Conservation (phyloP, 208 protist genomes). For the Crithidia fasciculata region DNA sequence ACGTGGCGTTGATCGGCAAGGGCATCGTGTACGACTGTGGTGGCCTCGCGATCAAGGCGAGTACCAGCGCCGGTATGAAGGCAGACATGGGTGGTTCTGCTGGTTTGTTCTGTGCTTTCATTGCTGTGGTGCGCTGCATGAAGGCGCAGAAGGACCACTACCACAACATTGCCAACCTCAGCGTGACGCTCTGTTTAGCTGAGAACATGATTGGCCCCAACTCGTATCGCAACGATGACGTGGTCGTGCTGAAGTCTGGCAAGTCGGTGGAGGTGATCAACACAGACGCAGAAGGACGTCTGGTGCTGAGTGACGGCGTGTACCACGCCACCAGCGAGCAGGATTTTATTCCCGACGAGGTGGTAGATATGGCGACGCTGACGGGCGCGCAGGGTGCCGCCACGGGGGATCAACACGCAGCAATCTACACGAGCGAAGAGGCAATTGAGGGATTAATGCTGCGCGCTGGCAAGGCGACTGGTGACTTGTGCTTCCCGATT, state of each 20-base stretch:
- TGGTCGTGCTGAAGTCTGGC: constrained; percentile 83
- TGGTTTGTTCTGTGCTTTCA: constrained; percentile 77
- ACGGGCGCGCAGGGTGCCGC: constrained; percentile 91
- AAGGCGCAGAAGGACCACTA: constrained; percentile 41
- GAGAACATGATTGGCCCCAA: constrained; percentile 85
- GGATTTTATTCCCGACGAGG: constrained; percentile 65
- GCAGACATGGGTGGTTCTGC: constrained; percentile 89
- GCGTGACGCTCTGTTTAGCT: constrained; percentile 83
- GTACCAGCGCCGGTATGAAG: constrained; percentile 89
- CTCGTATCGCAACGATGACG: constrained; percentile 84
- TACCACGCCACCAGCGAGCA: constrained; percentile 75
- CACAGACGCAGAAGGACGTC: constrained; percentile 91
- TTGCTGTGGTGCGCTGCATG: constrained; percentile 64
- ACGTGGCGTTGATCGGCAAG: constrained; percentile 82
- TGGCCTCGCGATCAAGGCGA: constrained; percentile 83
- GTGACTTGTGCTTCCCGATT: constrained; percentile 83
- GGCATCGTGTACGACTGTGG: constrained; percentile 91
- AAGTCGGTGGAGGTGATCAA: constrained; percentile 91
- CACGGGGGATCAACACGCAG: constrained; percentile 76
- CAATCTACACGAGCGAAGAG: constrained; percentile 71
- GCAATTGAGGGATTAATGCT: constrained; percentile 56
- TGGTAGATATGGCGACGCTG: constrained; percentile 92
- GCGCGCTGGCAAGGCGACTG: constrained; percentile 49
- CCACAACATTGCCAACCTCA: constrained; percentile 47
- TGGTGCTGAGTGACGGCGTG: constrained; percentile 88